These are phyloP conservation scores for Klebsormidium nitens DNA, from an alignment of 139 green algal genomes.

Conservation along the genomic window DNA sequence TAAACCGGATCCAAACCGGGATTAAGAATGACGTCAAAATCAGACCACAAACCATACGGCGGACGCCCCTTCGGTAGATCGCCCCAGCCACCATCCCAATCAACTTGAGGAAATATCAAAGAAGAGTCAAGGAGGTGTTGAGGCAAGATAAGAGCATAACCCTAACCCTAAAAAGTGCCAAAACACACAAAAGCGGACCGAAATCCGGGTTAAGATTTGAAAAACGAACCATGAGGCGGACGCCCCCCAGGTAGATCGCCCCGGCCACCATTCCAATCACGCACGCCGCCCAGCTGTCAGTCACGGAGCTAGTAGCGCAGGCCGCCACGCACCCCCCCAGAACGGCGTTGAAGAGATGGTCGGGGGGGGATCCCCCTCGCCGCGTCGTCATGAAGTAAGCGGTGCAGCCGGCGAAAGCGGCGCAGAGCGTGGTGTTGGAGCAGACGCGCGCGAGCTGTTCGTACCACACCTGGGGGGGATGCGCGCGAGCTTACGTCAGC, in stretches of 20 bases:
- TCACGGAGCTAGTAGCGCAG: constrained; percentile 53
- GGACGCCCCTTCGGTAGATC: no score
- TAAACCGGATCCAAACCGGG: no score
- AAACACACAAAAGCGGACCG: no score
- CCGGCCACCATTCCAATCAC: constrained; percentile 60
- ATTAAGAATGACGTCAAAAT: no score
- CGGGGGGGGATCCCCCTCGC: constrained; percentile 8
- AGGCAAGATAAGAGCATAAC: no score
- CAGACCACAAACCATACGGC: no score
- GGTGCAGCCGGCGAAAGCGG: neutral
- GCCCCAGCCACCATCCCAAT: no score
- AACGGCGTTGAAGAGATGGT: constrained; percentile 48
- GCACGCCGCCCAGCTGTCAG: constrained; percentile 72
- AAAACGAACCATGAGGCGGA: no score
- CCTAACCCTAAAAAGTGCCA: no score
- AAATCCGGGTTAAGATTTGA: no score
- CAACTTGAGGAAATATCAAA: no score
- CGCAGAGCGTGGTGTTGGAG: neutral
- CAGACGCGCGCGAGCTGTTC: neutral
- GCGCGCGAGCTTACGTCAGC: neutral
- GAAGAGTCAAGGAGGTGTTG: no score
- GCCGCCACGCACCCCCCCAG: constrained; percentile 69
- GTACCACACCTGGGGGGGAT: neutral
- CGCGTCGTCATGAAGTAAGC: neutral
- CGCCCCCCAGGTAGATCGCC: constrained; percentile 51